Conservation (phyloP, 2,329 filamentous ascomycete species). For the Colletotrichum gloeosporioides region DNA sequence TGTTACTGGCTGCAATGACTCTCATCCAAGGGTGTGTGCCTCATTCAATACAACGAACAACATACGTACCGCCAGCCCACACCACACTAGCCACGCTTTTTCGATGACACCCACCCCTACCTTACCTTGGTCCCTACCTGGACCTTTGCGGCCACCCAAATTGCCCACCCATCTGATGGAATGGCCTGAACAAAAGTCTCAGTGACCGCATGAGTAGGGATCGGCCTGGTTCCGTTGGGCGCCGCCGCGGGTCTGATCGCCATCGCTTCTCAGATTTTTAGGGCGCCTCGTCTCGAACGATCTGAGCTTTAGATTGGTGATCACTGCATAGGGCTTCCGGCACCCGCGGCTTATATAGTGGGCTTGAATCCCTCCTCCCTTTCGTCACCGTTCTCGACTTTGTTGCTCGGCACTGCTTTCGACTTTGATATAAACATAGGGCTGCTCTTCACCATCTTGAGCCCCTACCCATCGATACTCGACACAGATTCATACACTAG, state of each 20-base stretch:
- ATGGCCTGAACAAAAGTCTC: background rate
- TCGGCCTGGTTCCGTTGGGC: constrained; percentile 21
- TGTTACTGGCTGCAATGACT: background rate
- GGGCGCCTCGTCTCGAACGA: constrained; percentile 14
- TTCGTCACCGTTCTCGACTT: background rate
- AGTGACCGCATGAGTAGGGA: constrained; percentile 13
- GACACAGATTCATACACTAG: background rate
- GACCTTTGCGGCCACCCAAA: background rate
- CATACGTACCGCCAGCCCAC: background rate
- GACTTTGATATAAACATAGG: background rate
- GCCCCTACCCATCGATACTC: fast-evolving
- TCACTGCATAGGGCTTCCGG: constrained; percentile 18
- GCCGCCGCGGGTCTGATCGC: constrained; percentile 17
- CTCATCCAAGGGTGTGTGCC: background rate
- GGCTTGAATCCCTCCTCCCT: background rate
- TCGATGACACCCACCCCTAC: background rate
- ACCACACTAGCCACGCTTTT: background rate
- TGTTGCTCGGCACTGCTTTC: background rate
- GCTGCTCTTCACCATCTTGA: background rate
- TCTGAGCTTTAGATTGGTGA: constrained; percentile 19
- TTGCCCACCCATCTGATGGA: background rate
- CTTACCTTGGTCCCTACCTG: background rate
- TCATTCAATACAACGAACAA: background rate
- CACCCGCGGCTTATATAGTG: constrained; percentile 18
- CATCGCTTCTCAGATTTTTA: constrained; percentile 10